These are phyloP conservation scores for Fusarium marasasianum DNA, from an alignment of 2,329 filamentous ascomycete genomes.

Conservation along the genomic window DNA sequence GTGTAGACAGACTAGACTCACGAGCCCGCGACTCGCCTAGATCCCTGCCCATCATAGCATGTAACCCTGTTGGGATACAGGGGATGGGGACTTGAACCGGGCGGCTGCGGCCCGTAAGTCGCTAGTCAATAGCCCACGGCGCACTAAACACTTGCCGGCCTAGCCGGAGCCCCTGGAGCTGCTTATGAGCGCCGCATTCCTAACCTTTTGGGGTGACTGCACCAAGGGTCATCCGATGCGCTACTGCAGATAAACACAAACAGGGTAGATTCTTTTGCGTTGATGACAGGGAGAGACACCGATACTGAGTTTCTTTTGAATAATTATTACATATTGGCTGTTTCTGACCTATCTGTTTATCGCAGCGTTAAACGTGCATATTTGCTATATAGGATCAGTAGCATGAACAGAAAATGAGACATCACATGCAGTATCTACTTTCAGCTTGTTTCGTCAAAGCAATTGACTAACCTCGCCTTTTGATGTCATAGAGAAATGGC, in stretches of 20 bases:
- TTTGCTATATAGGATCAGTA: not conserved
- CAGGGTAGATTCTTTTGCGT: not conserved
- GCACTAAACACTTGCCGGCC: not conserved
- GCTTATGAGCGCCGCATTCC: not conserved
- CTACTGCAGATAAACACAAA: not conserved
- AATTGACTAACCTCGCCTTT: not conserved
- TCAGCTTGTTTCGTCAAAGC: not conserved
- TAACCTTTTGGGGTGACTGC: not conserved
- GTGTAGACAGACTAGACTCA: not conserved
- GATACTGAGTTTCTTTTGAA: not conserved
- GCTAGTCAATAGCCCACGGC: not conserved
- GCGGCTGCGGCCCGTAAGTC: not conserved
- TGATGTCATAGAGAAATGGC: not conserved
- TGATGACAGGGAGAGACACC: not conserved
- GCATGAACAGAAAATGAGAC: not conserved
- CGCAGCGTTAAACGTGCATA: not conserved
- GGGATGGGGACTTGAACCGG: not conserved
- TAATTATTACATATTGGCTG: not conserved
- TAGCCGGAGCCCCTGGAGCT: not conserved
- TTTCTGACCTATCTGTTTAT: not conserved
- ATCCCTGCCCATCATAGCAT: not conserved
- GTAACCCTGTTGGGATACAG: not conserved
- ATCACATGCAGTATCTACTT: fast-evolving
- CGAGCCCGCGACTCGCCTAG: not conserved
- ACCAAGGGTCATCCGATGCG: not conserved